These are phyloP conservation scores for Ehretia macrophylla DNA, from an alignment of 257 asterid genomes.

Conservation along the genomic window DNA sequence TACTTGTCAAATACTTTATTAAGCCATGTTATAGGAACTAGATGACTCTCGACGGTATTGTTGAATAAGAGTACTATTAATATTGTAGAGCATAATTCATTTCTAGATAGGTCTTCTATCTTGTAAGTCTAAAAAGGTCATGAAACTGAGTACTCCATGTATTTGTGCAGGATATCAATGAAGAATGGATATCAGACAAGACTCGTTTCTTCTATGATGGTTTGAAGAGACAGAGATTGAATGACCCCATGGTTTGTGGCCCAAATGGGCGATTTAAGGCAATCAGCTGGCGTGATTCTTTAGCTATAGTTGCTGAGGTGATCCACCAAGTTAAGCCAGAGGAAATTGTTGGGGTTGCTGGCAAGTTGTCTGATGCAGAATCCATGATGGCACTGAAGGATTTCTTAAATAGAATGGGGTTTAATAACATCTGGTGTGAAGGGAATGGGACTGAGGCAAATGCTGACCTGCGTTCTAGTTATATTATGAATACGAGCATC, in stretches of 20 bases:
- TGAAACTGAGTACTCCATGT: neutral
- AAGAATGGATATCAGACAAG: slow-evolving; percentile 99
- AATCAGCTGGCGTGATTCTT: slow-evolving; percentile 96
- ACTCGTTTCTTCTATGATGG: slow-evolving; percentile 98
- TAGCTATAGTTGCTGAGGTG: slow-evolving; percentile 78
- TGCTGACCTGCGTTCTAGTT: slow-evolving; percentile 95
- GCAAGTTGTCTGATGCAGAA: slow-evolving; percentile 95
- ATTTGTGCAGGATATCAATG: slow-evolving; percentile 87
- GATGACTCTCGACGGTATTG: neutral
- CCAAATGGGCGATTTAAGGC: slow-evolving; percentile 92
- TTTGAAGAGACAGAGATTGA: slow-evolving; percentile 94
- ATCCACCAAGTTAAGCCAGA: slow-evolving; percentile 71
- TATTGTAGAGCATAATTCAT: neutral
- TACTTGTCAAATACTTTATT: neutral
- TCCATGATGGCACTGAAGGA: slow-evolving; percentile 95
- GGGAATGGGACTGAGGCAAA: slow-evolving; percentile 81
- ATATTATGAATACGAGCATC: slow-evolving; percentile 87
- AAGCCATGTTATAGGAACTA: neutral
- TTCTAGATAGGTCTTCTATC: neutral
- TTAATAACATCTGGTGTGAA: slow-evolving; percentile 89
- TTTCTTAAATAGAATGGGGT: slow-evolving; percentile 83
- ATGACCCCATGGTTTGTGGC: slow-evolving; percentile 97
- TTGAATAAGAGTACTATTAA: neutral
- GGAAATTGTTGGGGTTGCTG: slow-evolving; percentile 94
- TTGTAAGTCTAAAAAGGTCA: slow-evolving; percentile 5